phyloP scores from a whole-genome alignment of 768 basidiomycete species.

The Naganishia antarctica region DNA sequence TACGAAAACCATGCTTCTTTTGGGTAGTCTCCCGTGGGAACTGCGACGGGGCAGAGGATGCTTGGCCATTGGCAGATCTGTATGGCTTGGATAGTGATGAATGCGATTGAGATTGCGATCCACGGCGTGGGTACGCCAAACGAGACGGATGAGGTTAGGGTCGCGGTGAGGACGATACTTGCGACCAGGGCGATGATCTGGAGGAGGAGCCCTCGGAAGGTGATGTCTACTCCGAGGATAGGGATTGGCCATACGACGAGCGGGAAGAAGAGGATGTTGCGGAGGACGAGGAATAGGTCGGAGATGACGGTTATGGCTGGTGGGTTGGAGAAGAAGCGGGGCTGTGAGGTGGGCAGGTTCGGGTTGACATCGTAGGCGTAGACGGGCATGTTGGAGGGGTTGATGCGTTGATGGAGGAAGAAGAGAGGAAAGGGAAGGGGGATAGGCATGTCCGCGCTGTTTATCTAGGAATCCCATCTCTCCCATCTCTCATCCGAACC shows the following conservation, averaged over 20 bases:
- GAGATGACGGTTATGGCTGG: slow-evolving; percentile 2
- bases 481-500: too few species aligned
- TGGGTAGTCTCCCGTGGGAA: slow-evolving; percentile 14
- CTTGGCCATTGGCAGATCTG: too few species aligned
- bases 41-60: neutral
- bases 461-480: too few species aligned
- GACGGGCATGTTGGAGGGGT: slow-evolving; percentile 21
- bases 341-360: neutral
- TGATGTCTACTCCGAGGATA: neutral
- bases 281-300: slow-evolving; percentile 21
- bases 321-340: slow-evolving; percentile 19
- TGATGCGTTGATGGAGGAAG: too few species aligned
- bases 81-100: too few species aligned
- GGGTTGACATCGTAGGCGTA: slow-evolving; percentile 26
- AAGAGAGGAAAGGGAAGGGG: too few species aligned
- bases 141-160: neutral
- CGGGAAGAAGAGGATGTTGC: slow-evolving; percentile 10
- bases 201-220: neutral
- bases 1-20: slow-evolving; percentile 36
- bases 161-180: neutral
- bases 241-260: slow-evolving; percentile 15
- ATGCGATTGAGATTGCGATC: neutral
- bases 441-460: too few species aligned
- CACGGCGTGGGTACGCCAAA: neutral
- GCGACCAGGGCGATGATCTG: neutral